Percentiles rank a stretch among this genome's conserved stretches.
Evolutionary conservation across 2,329 filamentous ascomycete species (phyloP).

Genomic region (Thelonectria olida): DNA sequence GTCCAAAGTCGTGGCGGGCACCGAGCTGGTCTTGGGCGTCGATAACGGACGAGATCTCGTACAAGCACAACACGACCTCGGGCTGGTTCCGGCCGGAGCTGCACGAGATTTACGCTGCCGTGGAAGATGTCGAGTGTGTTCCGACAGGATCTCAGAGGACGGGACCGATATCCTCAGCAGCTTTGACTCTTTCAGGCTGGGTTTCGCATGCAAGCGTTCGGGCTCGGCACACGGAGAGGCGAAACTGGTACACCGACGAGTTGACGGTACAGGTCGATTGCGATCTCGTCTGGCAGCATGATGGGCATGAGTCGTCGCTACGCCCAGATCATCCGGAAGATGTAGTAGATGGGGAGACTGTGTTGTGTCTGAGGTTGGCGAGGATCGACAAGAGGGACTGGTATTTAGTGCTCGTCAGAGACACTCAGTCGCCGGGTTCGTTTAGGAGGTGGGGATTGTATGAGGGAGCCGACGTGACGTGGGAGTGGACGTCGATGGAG

Average conservation of each 20-base stretch:
- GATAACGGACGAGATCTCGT: constrained; percentile 6
- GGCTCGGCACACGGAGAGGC: not conserved
- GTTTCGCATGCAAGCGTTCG: not conserved
- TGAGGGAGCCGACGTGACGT: constrained; percentile 9
- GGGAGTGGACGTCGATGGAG: constrained; percentile 10
- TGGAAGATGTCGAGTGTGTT: not conserved
- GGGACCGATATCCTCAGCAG: constrained; percentile 1
- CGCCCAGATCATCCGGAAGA: constrained; percentile 15
- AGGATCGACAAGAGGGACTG: constrained; percentile 10
- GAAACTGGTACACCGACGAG: not conserved
- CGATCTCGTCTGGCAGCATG: constrained; percentile 1
- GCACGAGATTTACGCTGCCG: constrained; percentile 6
- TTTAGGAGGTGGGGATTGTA: constrained; percentile 16
- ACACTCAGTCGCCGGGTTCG: not conserved
- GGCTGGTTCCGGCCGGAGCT: not conserved
- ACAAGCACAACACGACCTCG: constrained; percentile 1
- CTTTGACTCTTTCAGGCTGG: constrained; percentile 14
- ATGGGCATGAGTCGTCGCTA: not conserved
- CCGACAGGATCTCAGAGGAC: not conserved
- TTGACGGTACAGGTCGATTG: not conserved
- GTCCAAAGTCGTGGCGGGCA: constrained; percentile 12
- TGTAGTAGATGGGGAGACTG: constrained; percentile 3
- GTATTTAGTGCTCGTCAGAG: constrained; percentile 12
- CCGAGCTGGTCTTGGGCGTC: constrained; percentile 28
- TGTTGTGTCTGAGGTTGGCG: constrained; percentile 15